These are phyloP conservation scores for Exophiala bonariae DNA, from an alignment of 2,329 filamentous ascomycete species.

Conservation along the genomic window DNA sequence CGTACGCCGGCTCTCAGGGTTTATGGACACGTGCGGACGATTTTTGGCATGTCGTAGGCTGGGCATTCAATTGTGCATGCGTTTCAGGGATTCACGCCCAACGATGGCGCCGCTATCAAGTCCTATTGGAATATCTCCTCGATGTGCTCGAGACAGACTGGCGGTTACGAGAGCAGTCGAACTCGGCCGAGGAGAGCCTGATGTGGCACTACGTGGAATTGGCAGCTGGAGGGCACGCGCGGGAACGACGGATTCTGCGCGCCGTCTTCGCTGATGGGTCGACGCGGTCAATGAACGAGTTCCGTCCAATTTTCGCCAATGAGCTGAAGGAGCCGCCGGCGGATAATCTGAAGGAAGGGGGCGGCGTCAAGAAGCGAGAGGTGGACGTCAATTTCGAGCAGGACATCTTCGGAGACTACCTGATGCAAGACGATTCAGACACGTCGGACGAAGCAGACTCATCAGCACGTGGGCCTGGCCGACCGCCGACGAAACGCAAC, in stretches of 20 bases:
- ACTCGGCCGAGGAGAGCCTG: conserved; percentile 39
- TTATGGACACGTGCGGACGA: conserved; percentile 77
- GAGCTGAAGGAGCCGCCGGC: conserved; percentile 40
- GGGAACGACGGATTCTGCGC: conserved; percentile 43
- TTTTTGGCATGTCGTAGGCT: conserved; percentile 86
- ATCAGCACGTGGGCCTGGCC: conserved; percentile 7
- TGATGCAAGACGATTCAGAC: conserved; percentile 38
- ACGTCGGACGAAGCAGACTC: conserved; percentile 28
- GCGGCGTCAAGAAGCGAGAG: conserved; percentile 39
- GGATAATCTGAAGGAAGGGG: conserved; percentile 23
- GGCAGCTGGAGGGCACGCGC: conserved; percentile 32
- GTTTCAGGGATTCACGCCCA: conserved; percentile 46
- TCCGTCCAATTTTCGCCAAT: conserved; percentile 44
- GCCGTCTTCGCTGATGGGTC: conserved; percentile 50
- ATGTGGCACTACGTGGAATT: conserved; percentile 44
- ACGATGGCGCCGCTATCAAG: conserved; percentile 78
- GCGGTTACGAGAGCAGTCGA: conserved; percentile 27
- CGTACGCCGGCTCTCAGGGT: conserved; percentile 64
- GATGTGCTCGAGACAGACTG: conserved; percentile 47
- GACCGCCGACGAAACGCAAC: conserved; percentile 12
- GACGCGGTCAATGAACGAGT: conserved; percentile 39
- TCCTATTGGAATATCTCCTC: conserved; percentile 74
- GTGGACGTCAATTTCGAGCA: conserved; percentile 46
- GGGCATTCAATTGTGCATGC: conserved; percentile 89
- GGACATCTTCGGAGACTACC: conserved; percentile 48